phyloP scores from a whole-genome alignment of 2,329 filamentous ascomycete species.

The Fusarium xylarioides region DNA sequence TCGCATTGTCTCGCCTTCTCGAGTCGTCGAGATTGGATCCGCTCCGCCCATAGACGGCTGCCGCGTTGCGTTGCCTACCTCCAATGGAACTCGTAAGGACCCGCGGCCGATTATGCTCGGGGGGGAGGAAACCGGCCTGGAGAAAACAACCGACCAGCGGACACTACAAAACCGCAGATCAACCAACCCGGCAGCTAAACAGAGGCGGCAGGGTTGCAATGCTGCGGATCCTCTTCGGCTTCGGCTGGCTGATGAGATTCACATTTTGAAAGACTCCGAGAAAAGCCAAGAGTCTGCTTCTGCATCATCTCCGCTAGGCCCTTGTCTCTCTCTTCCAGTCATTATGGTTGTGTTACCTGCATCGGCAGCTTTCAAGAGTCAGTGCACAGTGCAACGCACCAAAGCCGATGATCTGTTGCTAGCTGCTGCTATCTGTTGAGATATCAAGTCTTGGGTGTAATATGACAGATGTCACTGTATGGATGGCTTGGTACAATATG shows the following conservation, averaged over 20 bases:
- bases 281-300: constrained; percentile 9
- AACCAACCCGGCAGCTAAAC: constrained; percentile 36
- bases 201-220: constrained; percentile 35
- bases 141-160: constrained; percentile 25
- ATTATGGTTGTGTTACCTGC: constrained; percentile 29
- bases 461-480: constrained; percentile 30
- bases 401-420: constrained; percentile 32
- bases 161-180: constrained; percentile 42
- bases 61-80: constrained; percentile 35
- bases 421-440: constrained; percentile 20
- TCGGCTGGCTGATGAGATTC: constrained; percentile 35
- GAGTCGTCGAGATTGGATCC: constrained; percentile 35
- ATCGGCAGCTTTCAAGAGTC: constrained; percentile 39
- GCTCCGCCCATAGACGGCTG: constrained; percentile 37
- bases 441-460: constrained; percentile 12
- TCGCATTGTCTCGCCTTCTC: constrained; percentile 37
- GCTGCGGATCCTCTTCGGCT: constrained; percentile 34
- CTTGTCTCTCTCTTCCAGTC: constrained; percentile 34
- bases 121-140: constrained; percentile 22
- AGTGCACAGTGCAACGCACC: constrained; percentile 40
- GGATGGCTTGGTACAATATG: constrained; percentile 17
- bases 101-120: constrained; percentile 34
- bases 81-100: constrained; percentile 29
- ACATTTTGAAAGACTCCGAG: constrained; percentile 30
- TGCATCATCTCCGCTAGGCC: constrained; percentile 40